phyloP scores from a whole-genome alignment of 495 filamentous ascomycete genomes.

The Parathielavia hyrcaniae region DNA sequence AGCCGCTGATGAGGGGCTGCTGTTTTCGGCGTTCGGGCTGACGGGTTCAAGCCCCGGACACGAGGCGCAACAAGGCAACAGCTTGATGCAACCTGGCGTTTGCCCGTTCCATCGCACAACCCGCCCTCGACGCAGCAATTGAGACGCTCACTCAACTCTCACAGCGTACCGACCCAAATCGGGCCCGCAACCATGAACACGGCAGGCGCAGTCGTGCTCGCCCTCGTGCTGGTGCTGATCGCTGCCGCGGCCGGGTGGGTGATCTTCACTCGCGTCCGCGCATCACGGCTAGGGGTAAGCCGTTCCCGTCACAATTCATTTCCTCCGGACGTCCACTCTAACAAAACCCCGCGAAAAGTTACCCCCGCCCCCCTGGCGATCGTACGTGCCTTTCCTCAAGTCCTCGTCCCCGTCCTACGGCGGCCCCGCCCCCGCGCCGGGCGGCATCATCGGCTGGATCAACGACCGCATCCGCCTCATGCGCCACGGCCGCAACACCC shows the following conservation, averaged over 20 bases:
- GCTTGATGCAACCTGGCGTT: no score
- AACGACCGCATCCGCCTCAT: conserved; percentile 44
- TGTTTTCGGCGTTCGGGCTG: neutral
- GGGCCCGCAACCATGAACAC: conserved; percentile 31
- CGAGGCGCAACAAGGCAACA: neutral
- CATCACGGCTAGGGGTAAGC: conserved; percentile 53
- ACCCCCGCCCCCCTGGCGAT: conserved; percentile 53
- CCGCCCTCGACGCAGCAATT: neutral
- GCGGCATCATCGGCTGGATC: conserved; percentile 57
- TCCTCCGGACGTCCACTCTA: neutral
- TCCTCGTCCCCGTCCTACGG: conserved; percentile 36
- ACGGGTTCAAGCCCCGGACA: neutral
- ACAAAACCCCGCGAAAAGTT: conserved; percentile 35
- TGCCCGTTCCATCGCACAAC: neutral
- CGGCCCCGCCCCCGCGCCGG: conserved; percentile 44
- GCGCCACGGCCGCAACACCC: conserved; percentile 41
- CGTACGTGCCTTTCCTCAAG: conserved; percentile 53
- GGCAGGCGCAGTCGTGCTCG: conserved; percentile 43
- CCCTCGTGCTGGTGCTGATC: conserved; percentile 47
- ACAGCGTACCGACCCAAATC: neutral
- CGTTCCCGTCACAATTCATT: neutral
- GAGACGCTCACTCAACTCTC: neutral
- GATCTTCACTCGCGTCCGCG: conserved; percentile 53
- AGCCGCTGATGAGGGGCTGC: neutral
- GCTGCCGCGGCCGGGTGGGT: conserved; percentile 45